Percentiles rank a stretch among this genome's conserved stretches.
phyloP scores from a whole-genome alignment of 345 rosid genomes.

The Lenwebbia sp. region DNA sequence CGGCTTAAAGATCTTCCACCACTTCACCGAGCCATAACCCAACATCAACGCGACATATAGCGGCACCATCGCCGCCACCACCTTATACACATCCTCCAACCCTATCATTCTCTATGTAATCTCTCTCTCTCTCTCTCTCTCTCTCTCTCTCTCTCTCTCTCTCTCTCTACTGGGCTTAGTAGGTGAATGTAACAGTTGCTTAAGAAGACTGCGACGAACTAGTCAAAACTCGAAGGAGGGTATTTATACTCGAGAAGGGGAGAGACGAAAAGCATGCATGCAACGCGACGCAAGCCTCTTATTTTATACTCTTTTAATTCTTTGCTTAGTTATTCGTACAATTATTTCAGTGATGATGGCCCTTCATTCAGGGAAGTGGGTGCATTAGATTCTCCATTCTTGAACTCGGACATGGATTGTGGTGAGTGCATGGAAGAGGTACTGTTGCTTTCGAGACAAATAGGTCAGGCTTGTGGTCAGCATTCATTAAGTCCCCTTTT shows the following conservation, averaged over 20 bases:
- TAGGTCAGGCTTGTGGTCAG: not conserved
- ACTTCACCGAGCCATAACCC: slow-evolving; percentile 85
- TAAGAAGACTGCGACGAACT: not conserved
- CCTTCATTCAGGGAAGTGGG: not conserved
- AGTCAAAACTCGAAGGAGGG: not conserved
- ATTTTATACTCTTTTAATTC: not conserved
- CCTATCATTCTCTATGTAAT: slow-evolving; percentile 41
- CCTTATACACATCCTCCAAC: slow-evolving; percentile 74
- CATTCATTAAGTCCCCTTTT: not conserved
- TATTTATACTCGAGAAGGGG: not conserved
- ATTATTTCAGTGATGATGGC: not conserved
- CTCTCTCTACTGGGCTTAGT: not conserved
- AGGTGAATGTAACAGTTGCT: not conserved
- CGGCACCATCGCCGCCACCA: slow-evolving; percentile 74
- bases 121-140: not conserved
- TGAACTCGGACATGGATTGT: not conserved
- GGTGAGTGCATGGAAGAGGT: not conserved
- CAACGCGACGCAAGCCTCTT: not conserved
- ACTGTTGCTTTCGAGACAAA: not conserved
- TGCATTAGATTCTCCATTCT: not conserved
- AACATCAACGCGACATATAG: slow-evolving; percentile 69
- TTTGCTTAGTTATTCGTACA: too few relatives aligned
- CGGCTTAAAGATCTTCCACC: slow-evolving; percentile 74
- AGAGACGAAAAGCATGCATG: not conserved
- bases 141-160: not conserved